A percentile compares a stretch with the other conserved stretches of the same genome.
These are phyloP conservation scores for Aquilaria agallochum DNA, from an alignment of 441 rosid species.

Conservation along the genomic window DNA sequence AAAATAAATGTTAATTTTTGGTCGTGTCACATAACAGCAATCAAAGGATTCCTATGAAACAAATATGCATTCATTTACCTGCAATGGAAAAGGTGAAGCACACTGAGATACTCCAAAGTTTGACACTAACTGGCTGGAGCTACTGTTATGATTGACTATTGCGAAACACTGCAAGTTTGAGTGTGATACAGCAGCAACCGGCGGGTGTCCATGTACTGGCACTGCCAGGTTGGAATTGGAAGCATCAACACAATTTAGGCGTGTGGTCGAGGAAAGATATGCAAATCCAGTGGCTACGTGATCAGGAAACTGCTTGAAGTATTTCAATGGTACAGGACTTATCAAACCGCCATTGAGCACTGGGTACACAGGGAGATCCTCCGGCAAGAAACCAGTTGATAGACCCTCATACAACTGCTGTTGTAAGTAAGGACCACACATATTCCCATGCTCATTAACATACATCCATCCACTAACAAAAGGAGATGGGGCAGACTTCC, in stretches of 20 bases:
- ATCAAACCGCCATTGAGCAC: slow-evolving; percentile 54
- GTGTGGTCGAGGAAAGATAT: slow-evolving; percentile 39
- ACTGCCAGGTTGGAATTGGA: slow-evolving; percentile 19
- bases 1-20: slow-evolving; percentile 3
- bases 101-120: slow-evolving; percentile 29
- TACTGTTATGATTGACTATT: slow-evolving; percentile 22
- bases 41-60: no score
- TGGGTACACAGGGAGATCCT: slow-evolving; percentile 88
- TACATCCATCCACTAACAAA: slow-evolving; percentile 93
- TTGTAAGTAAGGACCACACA: slow-evolving; percentile 95
- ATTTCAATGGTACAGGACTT: slow-evolving; percentile 77
- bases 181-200: slow-evolving; percentile 20
- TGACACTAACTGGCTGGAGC: slow-evolving; percentile 25
- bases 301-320: slow-evolving; percentile 88
- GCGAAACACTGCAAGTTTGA: slow-evolving; percentile 28
- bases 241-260: slow-evolving; percentile 22
- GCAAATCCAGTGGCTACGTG: slow-evolving; percentile 86
- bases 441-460: slow-evolving; percentile 70
- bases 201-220: slow-evolving; percentile 25
- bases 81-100: slow-evolving; percentile 23
- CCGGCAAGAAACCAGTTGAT: slow-evolving; percentile 81
- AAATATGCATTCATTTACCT: slow-evolving; percentile 30
- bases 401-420: slow-evolving; percentile 84
- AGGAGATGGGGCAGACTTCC: slow-evolving; percentile 30
- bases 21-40: no score